Evolutionary conservation across 2,329 filamentous ascomycete genomes (phyloP).

Genomic region (Sporothrix mexicana): DNA sequence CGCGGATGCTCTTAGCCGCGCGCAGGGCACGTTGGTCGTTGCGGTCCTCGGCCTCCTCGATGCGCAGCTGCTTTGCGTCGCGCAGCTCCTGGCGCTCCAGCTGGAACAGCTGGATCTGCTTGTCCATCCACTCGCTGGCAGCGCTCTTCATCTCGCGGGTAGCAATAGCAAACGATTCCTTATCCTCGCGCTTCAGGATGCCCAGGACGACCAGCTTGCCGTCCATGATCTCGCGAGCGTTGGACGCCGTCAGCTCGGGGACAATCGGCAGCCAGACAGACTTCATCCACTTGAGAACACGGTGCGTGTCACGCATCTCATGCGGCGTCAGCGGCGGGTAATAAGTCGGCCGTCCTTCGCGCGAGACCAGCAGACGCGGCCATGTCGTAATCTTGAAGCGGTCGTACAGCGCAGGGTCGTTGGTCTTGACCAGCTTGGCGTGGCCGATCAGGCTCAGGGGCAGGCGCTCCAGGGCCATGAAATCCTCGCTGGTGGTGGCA

Average conservation of each 20-base stretch:
- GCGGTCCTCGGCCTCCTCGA: slow-evolving; percentile 94
- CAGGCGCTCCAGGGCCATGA: slow-evolving; percentile 82
- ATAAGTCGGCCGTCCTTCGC: slow-evolving; percentile 88
- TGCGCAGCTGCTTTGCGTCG: slow-evolving; percentile 91
- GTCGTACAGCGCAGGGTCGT: slow-evolving; percentile 74
- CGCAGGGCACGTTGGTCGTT: slow-evolving; percentile 86
- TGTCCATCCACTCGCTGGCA: slow-evolving; percentile 97
- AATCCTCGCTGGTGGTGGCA: slow-evolving; percentile 91
- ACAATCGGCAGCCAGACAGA: slow-evolving; percentile 96
- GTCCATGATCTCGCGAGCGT: slow-evolving; percentile 94
- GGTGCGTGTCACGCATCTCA: slow-evolving; percentile 87
- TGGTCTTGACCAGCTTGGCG: slow-evolving; percentile 90
- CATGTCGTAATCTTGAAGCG: slow-evolving; percentile 96
- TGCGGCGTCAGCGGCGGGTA: slow-evolving; percentile 85
- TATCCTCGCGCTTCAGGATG: slow-evolving; percentile 78
- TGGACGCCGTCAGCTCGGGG: slow-evolving; percentile 87
- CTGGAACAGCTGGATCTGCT: slow-evolving; percentile 89
- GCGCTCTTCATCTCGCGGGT: slow-evolving; percentile 94
- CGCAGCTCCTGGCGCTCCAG: slow-evolving; percentile 91
- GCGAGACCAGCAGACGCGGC: slow-evolving; percentile 88
- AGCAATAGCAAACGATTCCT: slow-evolving; percentile 77
- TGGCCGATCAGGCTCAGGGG: slow-evolving; percentile 88
- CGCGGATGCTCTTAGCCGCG: slow-evolving; percentile 86
- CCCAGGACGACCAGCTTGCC: slow-evolving; percentile 93
- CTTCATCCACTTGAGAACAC: slow-evolving; percentile 90